phyloP scores from a whole-genome alignment of 768 basidiomycete species.

The Leccinum barrowsii region DNA sequence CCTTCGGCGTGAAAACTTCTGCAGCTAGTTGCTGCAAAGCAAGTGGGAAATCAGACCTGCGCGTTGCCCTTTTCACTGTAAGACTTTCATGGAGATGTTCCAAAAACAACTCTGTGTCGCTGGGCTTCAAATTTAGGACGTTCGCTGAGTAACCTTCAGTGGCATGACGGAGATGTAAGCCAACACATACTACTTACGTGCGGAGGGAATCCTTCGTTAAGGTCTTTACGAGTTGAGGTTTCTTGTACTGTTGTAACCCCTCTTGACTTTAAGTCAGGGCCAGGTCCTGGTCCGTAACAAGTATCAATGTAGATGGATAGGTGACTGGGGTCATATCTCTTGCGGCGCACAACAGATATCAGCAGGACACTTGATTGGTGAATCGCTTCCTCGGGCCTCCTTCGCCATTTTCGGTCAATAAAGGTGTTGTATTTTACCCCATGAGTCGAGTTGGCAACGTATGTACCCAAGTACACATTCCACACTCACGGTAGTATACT shows the following conservation, averaged over 20 bases:
- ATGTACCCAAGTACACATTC: background rate
- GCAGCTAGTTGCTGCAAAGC: background rate
- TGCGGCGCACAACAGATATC: background rate
- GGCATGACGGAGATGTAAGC: no score
- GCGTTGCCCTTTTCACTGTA: no score
- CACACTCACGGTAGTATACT: background rate
- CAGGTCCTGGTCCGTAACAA: background rate
- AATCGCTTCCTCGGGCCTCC: background rate
- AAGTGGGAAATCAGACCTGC: background rate
- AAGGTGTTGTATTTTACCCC: background rate
- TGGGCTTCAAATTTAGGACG: background rate
- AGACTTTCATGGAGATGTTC: no score
- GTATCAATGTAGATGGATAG: background rate
- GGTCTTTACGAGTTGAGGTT: background rate
- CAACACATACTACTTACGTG: no score
- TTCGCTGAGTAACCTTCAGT: background rate
- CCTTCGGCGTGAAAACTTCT: background rate
- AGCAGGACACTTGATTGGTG: background rate
- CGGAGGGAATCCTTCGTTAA: background rate
- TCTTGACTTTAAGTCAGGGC: background rate
- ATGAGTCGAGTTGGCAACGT: background rate
- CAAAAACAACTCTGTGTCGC: background rate
- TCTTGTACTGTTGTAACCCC: background rate
- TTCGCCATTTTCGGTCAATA: background rate
- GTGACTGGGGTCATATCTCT: background rate